A percentile compares a stretch with the other conserved stretches of the same genome.
Conservation (phyloP, 2,329 filamentous ascomycete species). For the Hansfordia pulvinata region DNA sequence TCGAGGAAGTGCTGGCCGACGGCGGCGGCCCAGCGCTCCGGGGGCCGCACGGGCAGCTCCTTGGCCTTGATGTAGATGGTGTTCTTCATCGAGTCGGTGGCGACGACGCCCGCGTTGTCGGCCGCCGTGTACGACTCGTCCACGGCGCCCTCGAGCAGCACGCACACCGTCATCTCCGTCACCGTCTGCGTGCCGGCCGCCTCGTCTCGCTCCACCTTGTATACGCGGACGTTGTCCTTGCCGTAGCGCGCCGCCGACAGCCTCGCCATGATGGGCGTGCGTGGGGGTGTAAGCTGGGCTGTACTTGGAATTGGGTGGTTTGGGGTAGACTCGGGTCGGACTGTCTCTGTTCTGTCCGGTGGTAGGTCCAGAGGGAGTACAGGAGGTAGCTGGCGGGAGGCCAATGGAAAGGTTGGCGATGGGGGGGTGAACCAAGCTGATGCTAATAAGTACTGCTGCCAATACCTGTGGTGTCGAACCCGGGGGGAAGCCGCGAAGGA, state of each 20-base stretch:
- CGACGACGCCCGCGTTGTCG: slow-evolving; percentile 90
- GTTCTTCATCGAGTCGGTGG: slow-evolving; percentile 97
- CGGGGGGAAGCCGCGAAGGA: too few relatives aligned
- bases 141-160: slow-evolving; percentile 85
- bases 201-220: slow-evolving; percentile 78
- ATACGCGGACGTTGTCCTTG: slow-evolving; percentile 97
- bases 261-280: slow-evolving; percentile 31
- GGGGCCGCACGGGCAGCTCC: slow-evolving; percentile 80
- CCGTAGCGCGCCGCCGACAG: slow-evolving; percentile 61
- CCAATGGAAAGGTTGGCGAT: too few relatives aligned
- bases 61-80: slow-evolving; percentile 92
- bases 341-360: too few relatives aligned
- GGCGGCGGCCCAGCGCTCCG: slow-evolving; percentile 79
- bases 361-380: too few relatives aligned
- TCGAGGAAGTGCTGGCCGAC: slow-evolving; percentile 81
- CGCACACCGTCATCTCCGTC: slow-evolving; percentile 89
- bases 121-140: slow-evolving; percentile 79
- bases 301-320: too few relatives aligned
- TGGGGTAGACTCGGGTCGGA: too few relatives aligned
- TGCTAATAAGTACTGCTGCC: too few relatives aligned
- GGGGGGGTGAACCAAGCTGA: too few relatives aligned
- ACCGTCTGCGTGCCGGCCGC: slow-evolving; percentile 70
- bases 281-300: too few relatives aligned
- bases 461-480: too few relatives aligned
- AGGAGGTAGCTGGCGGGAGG: too few relatives aligned